Evolutionary conservation across 805 yeast genomes (phyloP), one percentile per base, ranked within the genome.

Genomic region (Sugiyamaella valdiviana): DNA sequence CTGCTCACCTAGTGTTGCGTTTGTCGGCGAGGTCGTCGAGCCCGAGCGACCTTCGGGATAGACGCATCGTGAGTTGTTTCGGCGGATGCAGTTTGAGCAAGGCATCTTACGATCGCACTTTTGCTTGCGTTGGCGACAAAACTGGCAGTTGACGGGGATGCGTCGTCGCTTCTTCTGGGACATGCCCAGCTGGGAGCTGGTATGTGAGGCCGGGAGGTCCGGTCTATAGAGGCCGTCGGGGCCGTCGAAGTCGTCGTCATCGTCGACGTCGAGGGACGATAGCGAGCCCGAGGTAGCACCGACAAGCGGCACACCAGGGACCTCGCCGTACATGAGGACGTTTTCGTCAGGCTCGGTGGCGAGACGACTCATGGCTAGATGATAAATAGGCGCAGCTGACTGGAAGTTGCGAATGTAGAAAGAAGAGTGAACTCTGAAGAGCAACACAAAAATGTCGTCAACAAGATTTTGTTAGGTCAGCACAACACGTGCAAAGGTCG

Each of bases 41-140:
- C 29, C 36, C 2, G 22, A 7, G 5, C 36, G 21, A n/a, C 39
- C 29, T 12, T 21, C 17, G 9, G 42, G 19, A 24, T 46, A 46
- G 5, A 41, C 45, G 36, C 50, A 46, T 19, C 40, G 40, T 5
- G 38, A 21, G 20, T 46, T 35, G 42, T 58, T 51, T 21, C 61
- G 57, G 50, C 56, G 56, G 36, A 56, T 46, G 48, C 69, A 65
- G 39, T 56, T 62, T 12, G 60, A 53, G 45, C 69, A 65, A 1
- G 69, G 69, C 48, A 58, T 62, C 19, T 51, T 42, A 32, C 58
- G 59, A 12, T 66, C 65, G 46, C 69, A 65, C 40, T 61, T 63
- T 15, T 64, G 58, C 50, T 65, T 65, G 20, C 68, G 52, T 41
- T 56, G 56, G 5, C 67, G 60, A 47, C 69, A 65, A 36, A 57